Evolutionary conservation across 2,329 filamentous ascomycete genomes (phyloP), one percentile per base, ranked within the genome.

Genomic region (Colletotrichum acutatum): DNA sequence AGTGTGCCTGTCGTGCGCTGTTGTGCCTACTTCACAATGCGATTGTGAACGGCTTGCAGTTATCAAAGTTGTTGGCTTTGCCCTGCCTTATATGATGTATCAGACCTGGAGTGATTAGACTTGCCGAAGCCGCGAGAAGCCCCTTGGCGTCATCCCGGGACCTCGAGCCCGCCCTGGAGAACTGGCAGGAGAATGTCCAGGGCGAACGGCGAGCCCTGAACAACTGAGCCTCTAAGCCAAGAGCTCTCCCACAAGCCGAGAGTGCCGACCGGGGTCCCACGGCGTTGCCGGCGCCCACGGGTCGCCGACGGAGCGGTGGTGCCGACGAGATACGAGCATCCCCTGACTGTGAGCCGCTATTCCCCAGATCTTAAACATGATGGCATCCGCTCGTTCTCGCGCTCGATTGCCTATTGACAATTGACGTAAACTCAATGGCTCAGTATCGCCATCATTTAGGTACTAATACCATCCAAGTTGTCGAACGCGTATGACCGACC

Each of bases 201-300:
- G 37, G 37, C 12, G 37, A 42, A 22, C 42, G 8, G 19, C 42
- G 53, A 58, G 37, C 54, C 53, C 42, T 66, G 53, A 49, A 49
- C 19, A 49, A 37, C 26, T 24, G 14, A 72, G 30, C 34, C 53
- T 54, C 59, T n/a, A 54, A 32, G 54, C 37, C 69, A 68, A 62
- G 58, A 30, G 28, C 37, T 42, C 70, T 69, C 66, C 70, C 70
- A 72, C 66, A 70, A 72, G 59, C 70, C 66, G 66, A 72, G 46
- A 28, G 42, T 64, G 66, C 70, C 66, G 60, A 61, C 60, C n/a
- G 49, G 65, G 66, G 59, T 49, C 53, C 66, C 53, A 46, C 65
- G 66, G 59, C 56, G 42, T 63, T 61, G 42, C 69, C 69, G 65
- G 59, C 53, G 24, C 9, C 34, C 42, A 64, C 58, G 46, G 49